These are phyloP conservation scores for Dioszegia crocea DNA, from an alignment of 768 basidiomycete genomes.

Conservation along the genomic window DNA sequence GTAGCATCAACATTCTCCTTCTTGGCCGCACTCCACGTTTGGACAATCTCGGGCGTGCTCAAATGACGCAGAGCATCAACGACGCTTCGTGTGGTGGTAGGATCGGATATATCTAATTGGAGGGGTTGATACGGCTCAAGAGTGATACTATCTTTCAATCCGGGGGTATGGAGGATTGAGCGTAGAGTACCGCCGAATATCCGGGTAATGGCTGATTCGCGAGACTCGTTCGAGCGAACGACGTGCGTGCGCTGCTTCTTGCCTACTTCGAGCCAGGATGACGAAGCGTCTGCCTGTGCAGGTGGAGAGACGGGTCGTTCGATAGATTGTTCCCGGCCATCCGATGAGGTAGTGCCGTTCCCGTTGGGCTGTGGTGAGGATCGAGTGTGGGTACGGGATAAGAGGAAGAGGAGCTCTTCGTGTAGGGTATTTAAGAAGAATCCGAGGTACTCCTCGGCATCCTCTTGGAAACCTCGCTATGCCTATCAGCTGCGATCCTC, in stretches of 20 bases:
- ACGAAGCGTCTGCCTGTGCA: background rate
- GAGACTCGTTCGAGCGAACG: constrained; percentile 71
- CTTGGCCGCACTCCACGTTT: constrained; percentile 61
- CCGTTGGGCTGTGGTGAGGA: constrained; percentile 53
- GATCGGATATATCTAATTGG: constrained; percentile 74
- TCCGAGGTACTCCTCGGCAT: constrained; percentile 97
- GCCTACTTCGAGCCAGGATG: constrained; percentile 81
- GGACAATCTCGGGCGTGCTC: constrained; percentile 73
- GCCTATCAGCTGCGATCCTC: constrained; percentile 8
- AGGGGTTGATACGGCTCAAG: constrained; percentile 89
- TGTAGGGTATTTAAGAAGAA: constrained; percentile 92
- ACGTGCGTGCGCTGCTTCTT: constrained; percentile 74
- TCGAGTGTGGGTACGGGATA: constrained; percentile 52
- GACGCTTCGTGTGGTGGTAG: constrained; percentile 61
- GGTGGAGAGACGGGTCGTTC: constrained; percentile 43
- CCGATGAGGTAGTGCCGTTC: constrained; percentile 24
- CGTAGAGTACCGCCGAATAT: constrained; percentile 93
- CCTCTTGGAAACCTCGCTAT: constrained; percentile 92
- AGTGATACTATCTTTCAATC: constrained; percentile 74
- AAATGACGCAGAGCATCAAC: constrained; percentile 76
- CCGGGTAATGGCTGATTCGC: constrained; percentile 80
- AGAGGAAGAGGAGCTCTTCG: constrained; percentile 76
- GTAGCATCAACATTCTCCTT: constrained; percentile 66
- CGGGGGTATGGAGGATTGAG: constrained; percentile 72
- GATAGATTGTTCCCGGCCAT: constrained; percentile 33